These are phyloP conservation scores for Colletotrichum sp. DNA, from an alignment of 2,329 filamentous ascomycete genomes.

Conservation along the genomic window DNA sequence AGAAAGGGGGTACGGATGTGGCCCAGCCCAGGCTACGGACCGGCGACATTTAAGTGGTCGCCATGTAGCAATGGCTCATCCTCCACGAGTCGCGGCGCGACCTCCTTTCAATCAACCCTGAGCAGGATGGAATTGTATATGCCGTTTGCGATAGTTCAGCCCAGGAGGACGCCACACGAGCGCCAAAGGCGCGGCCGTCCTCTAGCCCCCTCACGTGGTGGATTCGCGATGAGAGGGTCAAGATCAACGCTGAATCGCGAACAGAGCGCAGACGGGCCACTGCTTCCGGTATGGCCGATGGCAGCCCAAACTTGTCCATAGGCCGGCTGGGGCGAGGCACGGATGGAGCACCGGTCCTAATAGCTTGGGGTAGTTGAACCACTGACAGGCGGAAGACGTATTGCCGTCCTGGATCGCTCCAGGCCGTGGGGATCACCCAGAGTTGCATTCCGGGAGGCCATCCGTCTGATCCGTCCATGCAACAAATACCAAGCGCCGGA, in stretches of 20 bases:
- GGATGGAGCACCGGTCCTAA: background rate
- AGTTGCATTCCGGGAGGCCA: background rate
- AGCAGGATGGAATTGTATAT: background rate
- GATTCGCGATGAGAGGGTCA: background rate
- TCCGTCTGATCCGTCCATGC: background rate
- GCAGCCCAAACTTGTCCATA: background rate
- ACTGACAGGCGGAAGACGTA: background rate
- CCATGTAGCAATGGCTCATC: background rate
- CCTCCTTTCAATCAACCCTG: background rate
- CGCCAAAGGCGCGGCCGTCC: background rate
- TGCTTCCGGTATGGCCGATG: slow-evolving; percentile 4
- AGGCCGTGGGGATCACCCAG: background rate
- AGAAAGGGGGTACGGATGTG: background rate
- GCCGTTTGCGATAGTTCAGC: slow-evolving; percentile 5
- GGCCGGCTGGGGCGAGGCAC: background rate
- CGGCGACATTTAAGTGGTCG: background rate
- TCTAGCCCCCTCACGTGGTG: background rate
- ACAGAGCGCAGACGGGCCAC: background rate
- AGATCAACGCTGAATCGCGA: background rate
- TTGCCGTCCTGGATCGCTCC: background rate
- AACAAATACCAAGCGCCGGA: background rate
- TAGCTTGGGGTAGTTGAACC: background rate
- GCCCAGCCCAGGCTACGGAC: background rate
- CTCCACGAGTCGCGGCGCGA: background rate
- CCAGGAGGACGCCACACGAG: background rate